Percentiles rank a stretch among this genome's conserved stretches.
These are phyloP conservation scores for Naegleria lovaniensis DNA, from an alignment of 208 protist species.

Conservation along the genomic window DNA sequence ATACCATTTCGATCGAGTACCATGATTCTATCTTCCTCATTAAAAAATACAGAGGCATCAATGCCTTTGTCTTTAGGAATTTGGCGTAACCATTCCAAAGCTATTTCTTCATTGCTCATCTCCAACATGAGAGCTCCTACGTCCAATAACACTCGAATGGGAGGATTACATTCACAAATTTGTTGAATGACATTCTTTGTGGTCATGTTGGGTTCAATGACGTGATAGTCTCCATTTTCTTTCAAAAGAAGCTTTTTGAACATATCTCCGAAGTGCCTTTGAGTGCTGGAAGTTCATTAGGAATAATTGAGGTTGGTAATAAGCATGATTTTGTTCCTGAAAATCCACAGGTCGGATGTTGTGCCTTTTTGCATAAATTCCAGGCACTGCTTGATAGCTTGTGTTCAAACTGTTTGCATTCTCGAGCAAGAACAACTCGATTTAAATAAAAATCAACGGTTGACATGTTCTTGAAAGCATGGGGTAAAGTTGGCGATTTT, in stretches of 20 bases:
- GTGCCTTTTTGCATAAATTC: not conserved
- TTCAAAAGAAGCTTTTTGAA: not conserved
- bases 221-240: not conserved
- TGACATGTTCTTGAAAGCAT: not conserved
- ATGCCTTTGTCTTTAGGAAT: not conserved
- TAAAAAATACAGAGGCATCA: not conserved
- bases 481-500: not conserved
- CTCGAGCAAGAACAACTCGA: not conserved
- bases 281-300: not conserved
- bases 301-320: not conserved
- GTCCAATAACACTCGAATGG: not conserved
- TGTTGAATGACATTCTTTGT: not conserved
- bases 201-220: not conserved
- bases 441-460: not conserved
- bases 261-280: not conserved
- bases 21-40: not conserved
- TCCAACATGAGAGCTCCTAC: not conserved
- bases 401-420: constrained; percentile 5
- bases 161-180: not conserved
- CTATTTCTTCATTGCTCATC: not conserved
- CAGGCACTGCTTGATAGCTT: not conserved
- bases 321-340: not conserved
- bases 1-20: not conserved
- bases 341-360: not conserved
- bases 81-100: not conserved